Base-by-base conservation (phyloP, 2,329 filamentous ascomycete species). In the Rutstroemia sp. region DNA sequence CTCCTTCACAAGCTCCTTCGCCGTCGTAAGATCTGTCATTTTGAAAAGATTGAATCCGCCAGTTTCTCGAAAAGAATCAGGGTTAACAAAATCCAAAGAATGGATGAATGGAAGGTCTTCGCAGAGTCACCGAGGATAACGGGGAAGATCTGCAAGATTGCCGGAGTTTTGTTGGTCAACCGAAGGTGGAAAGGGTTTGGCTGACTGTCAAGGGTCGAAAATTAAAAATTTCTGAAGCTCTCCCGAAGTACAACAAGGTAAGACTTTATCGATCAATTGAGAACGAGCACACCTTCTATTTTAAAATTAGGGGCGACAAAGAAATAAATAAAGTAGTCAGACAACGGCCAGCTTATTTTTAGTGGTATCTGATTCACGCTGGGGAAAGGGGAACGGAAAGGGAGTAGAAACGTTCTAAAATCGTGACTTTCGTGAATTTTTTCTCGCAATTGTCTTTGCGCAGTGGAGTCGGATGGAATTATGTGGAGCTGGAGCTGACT, bases 1-100 rank as follows among this genome's bases (percentile, higher is more conserved):
- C 76, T 92, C 89, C 76, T 90, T 95, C 71, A 95, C 83, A 60
- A 80, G 78, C 72, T 86, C 85, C 72, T 68, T 69, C 34, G 64
- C 66, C 56, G 60, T 64, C 7, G 57, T 61, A 54, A 68, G 50
- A 46, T 64, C 63, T 44, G 67, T 44, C 68, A 70, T 70, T 6
- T 30, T 56, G 21, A 27, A 54, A 23, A 8, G 21, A 48, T 54
- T 23, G 21, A 54, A 48, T 39, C 44, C 25, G n/a, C 44, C 21
- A 27, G 27, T 54, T 39, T 52, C 19, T 14, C 27, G 19, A 27
- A 40, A 10, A 30, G 19, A 21, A 3, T 19, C 39, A 42, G 12
- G 19, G 36, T 17, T 9, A 30, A 44, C 12, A 44, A n/a, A 17
- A 25, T 42, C 5, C 40, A 19, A 54, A 48, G 23, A 38, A 44